These are phyloP conservation scores for Phaeodactylum tricornutum DNA, from an alignment of 108 stramenopile genomes.

Conservation along the genomic window DNA sequence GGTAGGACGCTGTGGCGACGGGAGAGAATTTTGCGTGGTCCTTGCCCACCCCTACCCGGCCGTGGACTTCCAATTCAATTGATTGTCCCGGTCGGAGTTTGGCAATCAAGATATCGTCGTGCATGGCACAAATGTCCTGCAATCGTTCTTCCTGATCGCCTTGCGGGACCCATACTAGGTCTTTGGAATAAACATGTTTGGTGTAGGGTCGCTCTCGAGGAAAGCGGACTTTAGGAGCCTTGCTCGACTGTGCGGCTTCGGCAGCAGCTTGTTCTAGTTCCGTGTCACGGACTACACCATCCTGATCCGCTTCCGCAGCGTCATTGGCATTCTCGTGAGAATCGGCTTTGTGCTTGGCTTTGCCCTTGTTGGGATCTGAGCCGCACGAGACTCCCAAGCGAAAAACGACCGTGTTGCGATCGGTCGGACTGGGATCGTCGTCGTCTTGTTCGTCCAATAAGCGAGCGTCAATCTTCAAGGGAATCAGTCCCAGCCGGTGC, in stretches of 20 bases:
- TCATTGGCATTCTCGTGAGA: slow-evolving; percentile 6
- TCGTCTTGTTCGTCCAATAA: slow-evolving; percentile 60
- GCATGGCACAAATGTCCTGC: slow-evolving; percentile 52
- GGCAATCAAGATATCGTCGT: slow-evolving; percentile 91
- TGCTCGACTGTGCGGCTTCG: slow-evolving; percentile 17
- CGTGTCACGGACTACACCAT: slow-evolving; percentile 2
- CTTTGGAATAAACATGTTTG: slow-evolving; percentile 70
- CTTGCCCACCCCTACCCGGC: slow-evolving; percentile 79
- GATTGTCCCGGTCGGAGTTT: slow-evolving; percentile 93
- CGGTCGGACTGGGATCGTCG: slow-evolving; percentile 49
- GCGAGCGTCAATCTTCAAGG: slow-evolving; percentile 72
- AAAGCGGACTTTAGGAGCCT: background rate
- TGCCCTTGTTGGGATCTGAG: slow-evolving; percentile 10
- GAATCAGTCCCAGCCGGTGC: slow-evolving; percentile 91
- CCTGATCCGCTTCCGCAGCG: slow-evolving; percentile 15
- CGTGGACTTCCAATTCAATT: slow-evolving; percentile 88
- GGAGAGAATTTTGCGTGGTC: slow-evolving; percentile 98
- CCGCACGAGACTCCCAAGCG: slow-evolving; percentile 64
- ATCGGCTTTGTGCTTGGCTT: slow-evolving; percentile 5
- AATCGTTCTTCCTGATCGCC: slow-evolving; percentile 79
- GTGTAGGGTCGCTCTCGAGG: slow-evolving; percentile 53
- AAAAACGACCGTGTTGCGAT: slow-evolving; percentile 89
- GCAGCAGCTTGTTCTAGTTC: slow-evolving; percentile 25
- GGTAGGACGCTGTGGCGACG: slow-evolving; percentile 94
- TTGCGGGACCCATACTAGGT: slow-evolving; percentile 86